Evolutionary conservation across 371 early-diverging fungal genomes (phyloP).

Genomic region (Saksenaea oblongispora): DNA sequence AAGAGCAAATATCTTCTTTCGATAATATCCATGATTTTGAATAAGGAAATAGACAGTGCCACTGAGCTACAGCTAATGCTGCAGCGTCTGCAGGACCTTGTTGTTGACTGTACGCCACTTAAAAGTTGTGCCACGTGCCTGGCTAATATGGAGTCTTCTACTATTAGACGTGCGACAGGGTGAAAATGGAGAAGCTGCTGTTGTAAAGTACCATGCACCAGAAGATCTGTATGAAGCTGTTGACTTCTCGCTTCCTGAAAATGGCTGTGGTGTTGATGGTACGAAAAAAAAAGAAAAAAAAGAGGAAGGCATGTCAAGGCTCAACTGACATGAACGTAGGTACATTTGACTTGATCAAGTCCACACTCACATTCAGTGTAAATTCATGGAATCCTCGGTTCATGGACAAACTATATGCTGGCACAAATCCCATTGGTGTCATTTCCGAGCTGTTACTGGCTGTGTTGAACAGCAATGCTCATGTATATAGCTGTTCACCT

Average conservation of each 20-base stretch:
- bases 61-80: constrained; percentile 41
- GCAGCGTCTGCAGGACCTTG: constrained; percentile 30
- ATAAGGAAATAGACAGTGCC: constrained; percentile 24
- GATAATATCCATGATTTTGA: constrained; percentile 19
- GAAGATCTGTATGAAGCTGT: constrained; percentile 52
- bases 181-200: constrained; percentile 32
- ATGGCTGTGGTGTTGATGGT: constrained; percentile 59
- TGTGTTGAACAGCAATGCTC: constrained; percentile 79
- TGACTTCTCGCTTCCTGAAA: constrained; percentile 52
- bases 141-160: not conserved
- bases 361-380: constrained; percentile 58
- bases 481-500: constrained; percentile 82
- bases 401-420: constrained; percentile 86
- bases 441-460: constrained; percentile 75
- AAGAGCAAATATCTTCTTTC: not conserved
- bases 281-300: constrained; percentile 2
- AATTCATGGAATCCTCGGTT: constrained; percentile 80
- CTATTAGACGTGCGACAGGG: constrained; percentile 49
- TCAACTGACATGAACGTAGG: constrained; percentile 23
- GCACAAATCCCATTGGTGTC: constrained; percentile 80
- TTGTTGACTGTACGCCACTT: constrained; percentile 31
- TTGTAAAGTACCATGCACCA: constrained; percentile 54
- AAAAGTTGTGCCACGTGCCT: not conserved
- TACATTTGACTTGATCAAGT: constrained; percentile 55
- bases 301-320: not conserved